Conservation (phyloP, 192 early-diverging fungal species). For the Chytriomyces confervae region DNA sequence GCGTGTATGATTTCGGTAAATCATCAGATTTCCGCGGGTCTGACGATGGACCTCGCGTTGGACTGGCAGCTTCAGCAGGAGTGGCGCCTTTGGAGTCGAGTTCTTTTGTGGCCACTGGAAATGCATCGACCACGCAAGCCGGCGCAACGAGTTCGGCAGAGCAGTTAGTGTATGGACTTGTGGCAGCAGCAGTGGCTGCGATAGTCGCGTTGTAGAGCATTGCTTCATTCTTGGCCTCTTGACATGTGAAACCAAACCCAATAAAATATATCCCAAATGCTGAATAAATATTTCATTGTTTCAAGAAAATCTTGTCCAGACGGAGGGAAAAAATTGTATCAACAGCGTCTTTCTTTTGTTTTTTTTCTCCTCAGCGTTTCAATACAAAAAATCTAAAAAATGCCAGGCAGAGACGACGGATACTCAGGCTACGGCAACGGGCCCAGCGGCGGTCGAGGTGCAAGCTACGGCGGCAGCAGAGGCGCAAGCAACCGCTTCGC, state of each 20-base stretch:
- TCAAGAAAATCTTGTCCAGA: background rate
- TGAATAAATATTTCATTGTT: slow-evolving; percentile 5
- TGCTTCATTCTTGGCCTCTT: too few relatives aligned
- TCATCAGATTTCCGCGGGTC: too few relatives aligned
- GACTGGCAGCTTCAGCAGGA: background rate
- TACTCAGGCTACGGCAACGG: slow-evolving; percentile 17
- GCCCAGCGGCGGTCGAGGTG: slow-evolving; percentile 3
- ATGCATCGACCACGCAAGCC: too few relatives aligned
- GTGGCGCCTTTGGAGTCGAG: background rate
- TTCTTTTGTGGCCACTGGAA: background rate
- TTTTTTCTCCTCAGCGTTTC: slow-evolving; percentile 7
- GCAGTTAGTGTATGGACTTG: background rate
- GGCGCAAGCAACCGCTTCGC: background rate
- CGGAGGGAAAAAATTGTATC: background rate
- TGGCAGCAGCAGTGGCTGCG: too few relatives aligned
- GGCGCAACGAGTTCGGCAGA: too few relatives aligned
- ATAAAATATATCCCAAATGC: background rate
- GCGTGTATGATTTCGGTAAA: background rate
- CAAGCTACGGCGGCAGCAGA: slow-evolving; percentile 31
- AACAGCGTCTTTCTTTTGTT: background rate
- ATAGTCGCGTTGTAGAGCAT: too few relatives aligned
- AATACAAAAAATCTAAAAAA: background rate
- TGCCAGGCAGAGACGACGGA: background rate
- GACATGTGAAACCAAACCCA: too few relatives aligned
- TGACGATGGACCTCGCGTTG: background rate